Base-by-base conservation (phyloP, 805 yeast species). In the Tetrapisispora nanseiensis region DNA sequence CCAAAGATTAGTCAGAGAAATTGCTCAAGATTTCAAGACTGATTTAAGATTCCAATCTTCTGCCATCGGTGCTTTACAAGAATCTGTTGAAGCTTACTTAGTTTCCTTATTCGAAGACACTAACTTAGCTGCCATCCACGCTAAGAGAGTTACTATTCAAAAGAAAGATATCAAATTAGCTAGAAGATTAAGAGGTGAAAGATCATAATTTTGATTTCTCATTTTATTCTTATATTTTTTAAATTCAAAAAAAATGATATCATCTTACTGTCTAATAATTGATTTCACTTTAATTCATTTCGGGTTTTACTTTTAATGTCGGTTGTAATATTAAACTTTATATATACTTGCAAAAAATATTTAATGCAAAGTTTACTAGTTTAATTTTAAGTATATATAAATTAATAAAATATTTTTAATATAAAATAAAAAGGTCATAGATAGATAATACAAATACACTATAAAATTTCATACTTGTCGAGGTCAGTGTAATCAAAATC, bases 101-200 rank as follows among this genome's bases (percentile, higher is more conserved):
- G 96, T 90, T 42, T 86, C 95, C 48, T 71, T 90, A 61, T 90
- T 90, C 59, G 97, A 90, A 75, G 97, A 90, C 70, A 90, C 97
- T 53, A 89, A 89, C 76, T 78, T 90, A 75, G 90, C 97, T 74
- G 97, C 97, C 52, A 86, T 87, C 56, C 98, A 90, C 71, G 98
- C 97, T 61, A 90, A 90, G 80, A 84, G 98, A 73, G 97, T 90
- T 58, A 90, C 98, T 52, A 86, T 90, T 63, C 95, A 86, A 78
- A 89, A 87, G 86, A 89, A 87, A 75, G 98, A 90, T 69, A 85
- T 90, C 67, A 95, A 87, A 66, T 77, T 90, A 64, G 97, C 97
- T 54, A 84, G 97, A 75, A 84, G 97, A 75, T 80, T 90, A 67
- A 82, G 97, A 73, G 97, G 97, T 70, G 94, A 83, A 75, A 81